These are phyloP conservation scores for Phlebiopsis gigantea DNA, from an alignment of 768 basidiomycete genomes.

Conservation along the genomic window DNA sequence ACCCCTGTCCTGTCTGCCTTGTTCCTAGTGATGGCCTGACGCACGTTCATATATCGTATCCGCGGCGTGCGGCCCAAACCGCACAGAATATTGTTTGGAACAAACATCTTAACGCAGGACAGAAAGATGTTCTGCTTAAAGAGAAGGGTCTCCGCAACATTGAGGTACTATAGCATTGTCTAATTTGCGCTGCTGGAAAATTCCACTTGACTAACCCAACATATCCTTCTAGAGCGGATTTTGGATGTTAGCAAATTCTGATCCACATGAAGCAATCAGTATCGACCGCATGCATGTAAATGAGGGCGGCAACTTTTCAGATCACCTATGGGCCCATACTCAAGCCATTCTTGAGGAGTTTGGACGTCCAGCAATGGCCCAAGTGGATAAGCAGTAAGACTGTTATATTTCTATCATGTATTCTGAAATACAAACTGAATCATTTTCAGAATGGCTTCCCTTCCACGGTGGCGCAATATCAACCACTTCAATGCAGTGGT, in stretches of 20 bases:
- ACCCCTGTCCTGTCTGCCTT: conserved; percentile 19
- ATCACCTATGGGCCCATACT: conserved; percentile 28
- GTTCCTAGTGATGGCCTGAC: conserved; percentile 1
- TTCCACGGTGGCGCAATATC: conserved; percentile 31
- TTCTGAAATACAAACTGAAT: not conserved
- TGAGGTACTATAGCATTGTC: conserved; percentile 13
- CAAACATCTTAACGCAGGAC: not conserved
- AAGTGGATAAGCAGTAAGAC: conserved; percentile 22
- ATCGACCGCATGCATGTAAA: conserved; percentile 32
- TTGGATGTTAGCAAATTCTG: conserved; percentile 30
- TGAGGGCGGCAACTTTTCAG: conserved; percentile 27
- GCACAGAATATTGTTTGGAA: not conserved
- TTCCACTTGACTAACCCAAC: not conserved
- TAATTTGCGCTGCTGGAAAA: not conserved
- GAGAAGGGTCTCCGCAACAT: conserved; percentile 16
- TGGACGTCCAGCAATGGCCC: conserved; percentile 6
- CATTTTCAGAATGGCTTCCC: conserved; percentile 19
- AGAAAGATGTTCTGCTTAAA: conserved; percentile 17
- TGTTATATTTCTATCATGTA: not conserved
- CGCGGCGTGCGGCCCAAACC: conserved; percentile 9
- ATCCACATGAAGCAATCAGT: conserved; percentile 32
- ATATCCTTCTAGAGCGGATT: conserved; percentile 34
- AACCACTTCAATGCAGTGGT: conserved; percentile 27
- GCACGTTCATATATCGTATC: conserved; percentile 5
- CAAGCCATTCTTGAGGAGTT: conserved; percentile 18